Base-by-base conservation (phyloP, 768 basidiomycete species). In the Tricholoma sp. region DNA sequence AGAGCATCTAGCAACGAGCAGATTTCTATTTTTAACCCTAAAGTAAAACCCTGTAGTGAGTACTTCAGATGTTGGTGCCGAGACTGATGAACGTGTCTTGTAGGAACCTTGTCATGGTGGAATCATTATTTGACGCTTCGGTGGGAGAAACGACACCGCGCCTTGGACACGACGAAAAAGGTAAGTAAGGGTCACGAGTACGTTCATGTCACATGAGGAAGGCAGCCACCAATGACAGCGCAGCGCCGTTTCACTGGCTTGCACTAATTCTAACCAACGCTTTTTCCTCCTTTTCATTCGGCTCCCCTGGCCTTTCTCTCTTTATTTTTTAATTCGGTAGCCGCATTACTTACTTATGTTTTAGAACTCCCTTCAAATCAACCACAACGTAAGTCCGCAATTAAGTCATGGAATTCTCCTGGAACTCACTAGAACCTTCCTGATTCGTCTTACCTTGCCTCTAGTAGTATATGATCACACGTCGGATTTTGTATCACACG, bases 381-480 rank as follows among this genome's bases (percentile, higher is more conserved):
- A n/a, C 45, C 15, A 37, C 8, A 53, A 64, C 37, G 39, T 48
- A 33, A 57, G 57, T 52, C 44, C n/a, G n/a, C n/a, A n/a, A n/a
- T n/a, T n/a, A 61, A 45, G 50, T 66, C 68, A 63, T 55, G 66
- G 53, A 28, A 37, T 29, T 12, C 60, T 58, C 62, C 54, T 55
- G 67, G 53, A 28, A 37, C 28, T 12, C 60, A 57, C 62, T 52
- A 60, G 18, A 54, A 33, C 45, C 39, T 53, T 60, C 57, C 52
- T 59, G 33, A 57, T 37, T 50, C 18, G 48, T 55, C 29, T 34
- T 37, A 13, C 1, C 20, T 33, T 20, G n/a, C 7, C 41, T 45
- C 6, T 56, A 73, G 68, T 56, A 49, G 60, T 69, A 64, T 63
- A 69, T 69, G 69, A 69, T 54, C 60, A 57, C 42, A 39, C 59